phyloP scores from a whole-genome alignment of 495 filamentous ascomycete genomes.

The Daldinia vernicosa region DNA sequence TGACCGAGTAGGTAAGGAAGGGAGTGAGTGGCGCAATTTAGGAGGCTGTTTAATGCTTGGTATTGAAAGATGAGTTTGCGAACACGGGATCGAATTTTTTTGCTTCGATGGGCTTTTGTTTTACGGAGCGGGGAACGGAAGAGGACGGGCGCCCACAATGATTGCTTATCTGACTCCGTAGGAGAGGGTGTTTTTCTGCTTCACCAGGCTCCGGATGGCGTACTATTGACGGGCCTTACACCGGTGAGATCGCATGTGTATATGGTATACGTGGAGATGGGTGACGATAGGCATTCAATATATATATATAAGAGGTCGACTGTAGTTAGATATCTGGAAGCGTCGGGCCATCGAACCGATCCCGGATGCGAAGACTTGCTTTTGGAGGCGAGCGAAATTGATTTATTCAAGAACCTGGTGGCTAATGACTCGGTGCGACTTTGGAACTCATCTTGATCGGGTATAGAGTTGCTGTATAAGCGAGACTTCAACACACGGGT shows the following conservation, averaged over 20 bases:
- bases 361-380: neutral
- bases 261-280: constrained; percentile 32
- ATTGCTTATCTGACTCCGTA: constrained; percentile 15
- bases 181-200: constrained; percentile 5
- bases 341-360: neutral
- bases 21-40: constrained; percentile 16
- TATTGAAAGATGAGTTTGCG: constrained; percentile 18
- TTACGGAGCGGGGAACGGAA: constrained; percentile 8
- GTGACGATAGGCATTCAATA: constrained; percentile 16
- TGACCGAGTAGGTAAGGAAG: constrained; percentile 11
- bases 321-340: neutral
- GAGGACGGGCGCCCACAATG: neutral
- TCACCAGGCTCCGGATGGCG: constrained; percentile 8
- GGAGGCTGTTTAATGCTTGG: constrained; percentile 14
- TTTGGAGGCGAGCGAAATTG: neutral
- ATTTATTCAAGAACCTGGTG: neutral
- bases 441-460: too few relatives aligned
- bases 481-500: too few relatives aligned
- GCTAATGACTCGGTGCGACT: neutral
- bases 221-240: constrained; percentile 6
- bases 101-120: constrained; percentile 7
- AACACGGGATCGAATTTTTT: constrained; percentile 12
- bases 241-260: constrained; percentile 19
- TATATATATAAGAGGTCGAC: constrained; percentile 1
- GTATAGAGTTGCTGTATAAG: too few relatives aligned